These are phyloP conservation scores for Acorus calamus DNA, from an alignment of 106 monocot genomes.

Conservation along the genomic window DNA sequence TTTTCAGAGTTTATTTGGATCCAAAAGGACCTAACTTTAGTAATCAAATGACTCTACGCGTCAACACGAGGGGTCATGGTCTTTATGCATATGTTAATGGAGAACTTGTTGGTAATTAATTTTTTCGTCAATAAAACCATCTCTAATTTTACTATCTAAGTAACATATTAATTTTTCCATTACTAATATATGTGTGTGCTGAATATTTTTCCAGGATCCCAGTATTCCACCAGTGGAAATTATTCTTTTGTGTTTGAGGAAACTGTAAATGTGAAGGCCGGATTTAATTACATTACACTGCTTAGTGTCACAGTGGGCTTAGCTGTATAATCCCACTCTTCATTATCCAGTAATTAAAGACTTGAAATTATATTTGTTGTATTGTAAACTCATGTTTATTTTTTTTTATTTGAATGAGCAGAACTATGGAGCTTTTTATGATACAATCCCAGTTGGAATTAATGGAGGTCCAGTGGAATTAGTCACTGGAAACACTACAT, in stretches of 20 bases:
- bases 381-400: no score
- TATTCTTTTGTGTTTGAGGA: constrained; percentile 19
- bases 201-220: constrained; percentile 22
- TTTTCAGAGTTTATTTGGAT: no score
- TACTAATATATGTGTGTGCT: no score
- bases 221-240: constrained; percentile 28
- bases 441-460: constrained; percentile 39
- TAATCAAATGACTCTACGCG: constrained; percentile 2
- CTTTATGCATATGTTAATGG: constrained; percentile 8
- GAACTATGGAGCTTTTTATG: constrained; percentile 71
- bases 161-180: neutral
- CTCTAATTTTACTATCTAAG: neutral
- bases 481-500: constrained; percentile 12
- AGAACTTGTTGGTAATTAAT: constrained; percentile 5
- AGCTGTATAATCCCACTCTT: constrained; percentile 20
- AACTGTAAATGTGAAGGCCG: constrained; percentile 11
- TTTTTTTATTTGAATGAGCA: constrained; percentile 5
- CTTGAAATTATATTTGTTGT: no score
- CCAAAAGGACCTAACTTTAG: no score
- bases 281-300: constrained; percentile 45
- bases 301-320: constrained; percentile 75
- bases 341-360: neutral
- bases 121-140: no score
- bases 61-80: neutral
- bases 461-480: constrained; percentile 49